Conservation (phyloP, 768 basidiomycete genomes). For the Chalciporus piperatus region DNA sequence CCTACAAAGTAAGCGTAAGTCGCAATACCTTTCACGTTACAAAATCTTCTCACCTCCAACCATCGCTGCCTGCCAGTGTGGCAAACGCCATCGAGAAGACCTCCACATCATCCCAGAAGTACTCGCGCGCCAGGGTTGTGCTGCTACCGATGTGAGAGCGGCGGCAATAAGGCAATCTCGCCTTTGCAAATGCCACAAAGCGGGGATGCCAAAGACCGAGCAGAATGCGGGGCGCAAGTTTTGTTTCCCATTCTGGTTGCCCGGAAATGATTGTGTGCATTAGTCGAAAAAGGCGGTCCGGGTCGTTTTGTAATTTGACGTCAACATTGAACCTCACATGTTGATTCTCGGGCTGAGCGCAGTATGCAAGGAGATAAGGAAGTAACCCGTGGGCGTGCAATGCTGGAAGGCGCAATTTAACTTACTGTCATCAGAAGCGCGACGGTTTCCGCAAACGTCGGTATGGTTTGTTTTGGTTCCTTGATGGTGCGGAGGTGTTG, state of each 20-base stretch:
- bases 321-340: conserved; percentile 85
- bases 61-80: conserved; percentile 67
- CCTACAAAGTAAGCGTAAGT: conserved; percentile 35
- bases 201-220: conserved; percentile 90
- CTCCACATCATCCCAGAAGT: conserved; percentile 87
- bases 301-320: conserved; percentile 92
- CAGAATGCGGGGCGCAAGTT: conserved; percentile 75
- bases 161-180: conserved; percentile 75
- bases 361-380: not conserved
- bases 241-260: conserved; percentile 69
- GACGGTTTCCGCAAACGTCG: conserved; percentile 85
- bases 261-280: conserved; percentile 68
- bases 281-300: conserved; percentile 75
- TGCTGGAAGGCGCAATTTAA: conserved; percentile 10
- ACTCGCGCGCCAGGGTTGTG: conserved; percentile 68
- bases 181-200: conserved; percentile 76
- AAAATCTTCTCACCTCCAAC: conserved; percentile 50
- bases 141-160: conserved; percentile 83
- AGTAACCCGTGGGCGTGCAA: conserved; percentile 5
- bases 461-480: conserved; percentile 81
- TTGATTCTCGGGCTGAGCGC: conserved; percentile 61
- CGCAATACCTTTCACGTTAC: too few relatives aligned
- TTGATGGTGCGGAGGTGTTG: conserved; percentile 78
- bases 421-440: conserved; percentile 73
- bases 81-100: conserved; percentile 85